Base-by-base conservation (phyloP, 2,329 filamentous ascomycete species). In the Fusarium palustre region DNA sequence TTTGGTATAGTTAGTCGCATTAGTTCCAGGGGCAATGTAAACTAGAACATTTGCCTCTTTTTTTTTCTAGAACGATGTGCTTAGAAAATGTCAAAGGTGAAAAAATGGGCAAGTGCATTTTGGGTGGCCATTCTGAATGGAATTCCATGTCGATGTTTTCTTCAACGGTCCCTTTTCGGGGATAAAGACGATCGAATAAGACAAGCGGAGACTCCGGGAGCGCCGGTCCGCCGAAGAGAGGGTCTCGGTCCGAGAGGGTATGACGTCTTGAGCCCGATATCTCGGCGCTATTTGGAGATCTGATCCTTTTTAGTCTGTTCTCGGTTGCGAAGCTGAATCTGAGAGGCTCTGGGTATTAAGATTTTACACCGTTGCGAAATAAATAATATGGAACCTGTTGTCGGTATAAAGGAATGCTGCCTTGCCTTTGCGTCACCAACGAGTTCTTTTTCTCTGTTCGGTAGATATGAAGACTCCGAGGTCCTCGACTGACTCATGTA, bases 231-330 rank as follows among this genome's bases (percentile, higher is more conserved):
- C 54, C 24, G 60, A 64, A 30, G 7, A 18, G 58, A 46, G 64
- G 64, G 64, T 67, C 64, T 64, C 64, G 64, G 64, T 30, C 64
- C 64, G 64, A 68, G 52, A 64, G 46, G 31, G 16, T 66, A 67
- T 68, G 64, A 68, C 64, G 64, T 68, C 52, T 38, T 41, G 8
- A 30, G 36, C 16, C 8, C 48, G 34, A 68, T 58, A 64, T 31
- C n/a, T 68, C 33, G 48, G 53, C 48, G 60, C 48, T 54, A 60
- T 43, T 39, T 22, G 34, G 30, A 52, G 48, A 34, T 20, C 53
- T 64, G 36, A 60, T 65, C 38, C 36, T 64, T 22, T 39, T n/a
- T 42, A 38, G 36, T 9, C 39, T 34, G 28, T 20, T 52, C 42
- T 64, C 41, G 38, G 30, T 43, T 9, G 22, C 34, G 33, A 63